phyloP scores from a whole-genome alignment of 1,139 yeast species.

The Candida albicans region DNA sequence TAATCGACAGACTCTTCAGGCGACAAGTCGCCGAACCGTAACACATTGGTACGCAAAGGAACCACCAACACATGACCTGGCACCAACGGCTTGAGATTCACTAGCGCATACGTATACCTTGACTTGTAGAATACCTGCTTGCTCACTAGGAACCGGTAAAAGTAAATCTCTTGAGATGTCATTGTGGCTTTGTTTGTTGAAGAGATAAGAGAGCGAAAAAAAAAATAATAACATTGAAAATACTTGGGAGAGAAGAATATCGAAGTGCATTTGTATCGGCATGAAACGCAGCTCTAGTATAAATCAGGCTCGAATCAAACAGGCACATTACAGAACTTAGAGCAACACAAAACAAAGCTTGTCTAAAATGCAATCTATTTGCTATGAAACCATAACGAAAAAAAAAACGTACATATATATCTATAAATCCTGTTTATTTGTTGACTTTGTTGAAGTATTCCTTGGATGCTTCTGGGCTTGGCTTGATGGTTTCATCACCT shows the following conservation, averaged over 20 bases:
- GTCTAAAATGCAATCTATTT: neutral
- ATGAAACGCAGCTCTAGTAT: too few relatives aligned
- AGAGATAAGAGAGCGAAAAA: neutral
- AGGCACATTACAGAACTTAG: too few relatives aligned
- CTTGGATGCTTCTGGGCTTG: conserved; percentile 78
- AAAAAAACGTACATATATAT: neutral
- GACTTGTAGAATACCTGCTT: conserved; percentile 63
- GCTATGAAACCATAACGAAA: neutral
- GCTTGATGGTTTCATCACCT: conserved; percentile 93
- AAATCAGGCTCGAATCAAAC: too few relatives aligned
- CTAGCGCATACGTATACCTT: conserved; percentile 72
- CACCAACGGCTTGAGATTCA: conserved; percentile 83
- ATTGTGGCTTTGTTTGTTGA: neutral
- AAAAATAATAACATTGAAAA: neutral
- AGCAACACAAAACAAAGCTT: too few relatives aligned
- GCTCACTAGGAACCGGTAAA: conserved; percentile 58
- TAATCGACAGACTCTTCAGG: conserved; percentile 75
- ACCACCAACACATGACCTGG: conserved; percentile 92
- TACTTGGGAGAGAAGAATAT: neutral
- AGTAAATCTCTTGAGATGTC: conserved; percentile 30
- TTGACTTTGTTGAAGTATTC: conserved; percentile 72
- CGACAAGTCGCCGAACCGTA: conserved; percentile 65
- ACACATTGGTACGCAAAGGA: conserved; percentile 62
- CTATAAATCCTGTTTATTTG: conserved; percentile 15
- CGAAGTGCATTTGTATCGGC: neutral